Conservation (phyloP, 2,329 filamentous ascomycete species). For the Cercospora berteroae region DNA sequence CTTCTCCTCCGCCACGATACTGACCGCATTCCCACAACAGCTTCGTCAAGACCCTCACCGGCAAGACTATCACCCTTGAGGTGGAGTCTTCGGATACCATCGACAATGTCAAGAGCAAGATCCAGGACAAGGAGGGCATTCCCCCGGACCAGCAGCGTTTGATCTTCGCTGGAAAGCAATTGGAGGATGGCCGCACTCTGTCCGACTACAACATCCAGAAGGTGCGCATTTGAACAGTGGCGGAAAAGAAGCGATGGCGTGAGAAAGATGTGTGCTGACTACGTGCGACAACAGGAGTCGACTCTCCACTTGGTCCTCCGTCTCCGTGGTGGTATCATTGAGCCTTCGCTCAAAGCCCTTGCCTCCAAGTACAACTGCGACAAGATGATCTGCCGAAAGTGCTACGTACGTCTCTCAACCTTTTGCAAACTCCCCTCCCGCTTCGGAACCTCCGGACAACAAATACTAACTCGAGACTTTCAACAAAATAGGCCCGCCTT, state of each 20-base stretch:
- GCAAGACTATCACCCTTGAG: conserved; percentile 99
- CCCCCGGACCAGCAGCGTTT: conserved; percentile 97
- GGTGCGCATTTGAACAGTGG: conserved; percentile 54
- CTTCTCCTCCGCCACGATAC: conserved; percentile 14
- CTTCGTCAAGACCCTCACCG: conserved; percentile 99
- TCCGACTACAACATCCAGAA: conserved; percentile 99
- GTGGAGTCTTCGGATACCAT: conserved; percentile 98
- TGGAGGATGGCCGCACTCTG: conserved; percentile 95
- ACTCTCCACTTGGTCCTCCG: conserved; percentile 98
- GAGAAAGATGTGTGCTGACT: conserved; percentile 20
- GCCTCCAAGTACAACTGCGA: conserved; percentile 99
- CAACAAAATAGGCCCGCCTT: conserved; percentile 63
- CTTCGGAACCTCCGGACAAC: background rate
- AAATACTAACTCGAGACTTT: conserved; percentile 12
- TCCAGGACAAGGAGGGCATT: conserved; percentile 99
- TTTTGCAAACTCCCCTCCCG: background rate
- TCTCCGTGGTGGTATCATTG: conserved; percentile 98
- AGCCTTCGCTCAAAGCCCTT: conserved; percentile 97
- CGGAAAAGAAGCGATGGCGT: background rate
- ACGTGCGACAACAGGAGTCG: conserved; percentile 67
- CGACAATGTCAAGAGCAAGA: conserved; percentile 99
- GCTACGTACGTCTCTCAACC: conserved; percentile 69
- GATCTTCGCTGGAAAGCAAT: conserved; percentile 99
- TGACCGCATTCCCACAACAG: conserved; percentile 50
- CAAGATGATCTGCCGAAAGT: conserved; percentile 99